phyloP scores from a whole-genome alignment of 2,329 filamentous ascomycete species.

The Neodidymelliopsis sp. region DNA sequence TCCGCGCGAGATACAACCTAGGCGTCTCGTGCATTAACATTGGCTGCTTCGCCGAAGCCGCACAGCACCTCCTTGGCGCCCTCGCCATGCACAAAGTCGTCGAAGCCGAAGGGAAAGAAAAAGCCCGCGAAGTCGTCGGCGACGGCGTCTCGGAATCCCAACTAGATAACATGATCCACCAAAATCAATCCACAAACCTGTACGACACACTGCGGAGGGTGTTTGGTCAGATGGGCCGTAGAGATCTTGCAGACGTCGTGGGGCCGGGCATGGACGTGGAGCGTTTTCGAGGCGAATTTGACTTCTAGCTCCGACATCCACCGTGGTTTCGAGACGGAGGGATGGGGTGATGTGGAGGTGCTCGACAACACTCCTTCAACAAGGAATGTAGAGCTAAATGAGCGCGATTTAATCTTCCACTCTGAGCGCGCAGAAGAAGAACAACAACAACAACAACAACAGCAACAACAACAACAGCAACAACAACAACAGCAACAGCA shows the following conservation, averaged over 20 bases:
- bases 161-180: slow-evolving; percentile 85
- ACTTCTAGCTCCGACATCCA: slow-evolving; percentile 66
- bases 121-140: slow-evolving; percentile 80
- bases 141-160: slow-evolving; percentile 70
- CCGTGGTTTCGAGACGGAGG: slow-evolving; percentile 7
- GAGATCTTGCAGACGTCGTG: slow-evolving; percentile 87
- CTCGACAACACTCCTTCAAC: not conserved
- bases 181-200: slow-evolving; percentile 96
- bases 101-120: slow-evolving; percentile 82
- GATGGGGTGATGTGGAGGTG: slow-evolving; percentile 5
- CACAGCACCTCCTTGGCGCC: slow-evolving; percentile 88
- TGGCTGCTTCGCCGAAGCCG: slow-evolving; percentile 91
- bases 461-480: too few relatives aligned
- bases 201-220: slow-evolving; percentile 94
- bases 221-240: slow-evolving; percentile 93
- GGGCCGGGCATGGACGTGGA: slow-evolving; percentile 91
- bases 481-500: too few relatives aligned
- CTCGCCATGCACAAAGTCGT: slow-evolving; percentile 95
- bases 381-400: too few relatives aligned
- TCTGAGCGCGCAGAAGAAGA: not conserved
- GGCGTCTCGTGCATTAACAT: slow-evolving; percentile 98
- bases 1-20: slow-evolving; percentile 94
- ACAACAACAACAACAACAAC: too few relatives aligned
- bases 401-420: too few relatives aligned
- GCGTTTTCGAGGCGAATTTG: slow-evolving; percentile 87